Evolutionary conservation across 2,329 filamentous ascomycete genomes (phyloP), one percentile per base, ranked within the genome.

Genomic region (Aspergillus fischeri): DNA sequence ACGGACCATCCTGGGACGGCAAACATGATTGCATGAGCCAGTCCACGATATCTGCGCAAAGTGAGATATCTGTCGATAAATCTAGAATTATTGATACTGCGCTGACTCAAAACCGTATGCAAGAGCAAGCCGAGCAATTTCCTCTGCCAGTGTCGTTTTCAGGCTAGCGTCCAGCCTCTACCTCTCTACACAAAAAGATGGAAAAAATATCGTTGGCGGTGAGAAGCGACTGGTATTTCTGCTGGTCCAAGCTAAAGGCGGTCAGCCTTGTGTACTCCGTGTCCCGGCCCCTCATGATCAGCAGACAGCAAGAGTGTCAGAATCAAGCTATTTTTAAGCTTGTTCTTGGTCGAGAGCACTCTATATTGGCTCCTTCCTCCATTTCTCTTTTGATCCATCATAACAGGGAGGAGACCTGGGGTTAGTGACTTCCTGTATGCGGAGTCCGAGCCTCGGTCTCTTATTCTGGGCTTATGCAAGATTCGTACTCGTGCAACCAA

Each of bases 1-100:
- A 97, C 81, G 42, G 91, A 91, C 92, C 93, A 97, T 65, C 94
- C 94, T 68, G 90, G 90, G 29, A 97, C 92, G 9, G 92, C 88
- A 74, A 97, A 97, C 93, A 97, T 75, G 59, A 35, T 65, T 56
- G 52, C n/a, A 49, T n/a, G 28, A 50, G 21, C 35, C 28, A 11
- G 53, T n/a, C 24, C 4, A 41, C 17, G 44, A 8, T 35, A 32
- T 29, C 14, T 3, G 21, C 21, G n/a, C 41, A 25, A 29, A 28
- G 21, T 24, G 21, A 24, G 44, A 47, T 14, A 24, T 29, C 17
- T 44, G 21, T 21, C 11, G 27, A 10, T 7, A 7, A 55, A 17
- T n/a, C n/a, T 29, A 38, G 10, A 25, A 11, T 41, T 20, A 3
- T 21, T 11, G 20, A 17, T 14, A 5, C 27, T 5, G 20, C 4